Conservation (phyloP, 345 rosid species). For the Alliaria petiolata region DNA sequence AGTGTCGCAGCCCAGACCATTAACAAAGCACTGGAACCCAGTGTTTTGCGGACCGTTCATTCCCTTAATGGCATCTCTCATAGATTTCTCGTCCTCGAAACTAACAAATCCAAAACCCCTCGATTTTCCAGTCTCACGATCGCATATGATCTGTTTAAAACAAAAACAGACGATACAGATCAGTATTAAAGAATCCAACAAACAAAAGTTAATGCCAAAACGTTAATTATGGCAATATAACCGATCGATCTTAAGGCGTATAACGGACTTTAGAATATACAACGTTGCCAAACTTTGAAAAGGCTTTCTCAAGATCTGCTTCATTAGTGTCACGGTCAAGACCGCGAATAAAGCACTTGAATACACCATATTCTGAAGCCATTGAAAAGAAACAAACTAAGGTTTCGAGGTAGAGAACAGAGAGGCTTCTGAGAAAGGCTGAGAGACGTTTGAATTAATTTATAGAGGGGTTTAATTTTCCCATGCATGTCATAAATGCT, state of each 20-base stretch:
- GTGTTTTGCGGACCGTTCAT: no score
- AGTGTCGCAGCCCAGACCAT: no score
- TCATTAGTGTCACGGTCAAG: constrained; percentile 66
- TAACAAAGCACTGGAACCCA: no score
- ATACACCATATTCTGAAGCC: background rate
- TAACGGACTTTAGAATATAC: constrained; percentile 51
- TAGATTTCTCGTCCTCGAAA: background rate
- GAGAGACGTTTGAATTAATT: background rate
- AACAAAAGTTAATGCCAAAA: background rate
- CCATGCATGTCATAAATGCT: background rate
- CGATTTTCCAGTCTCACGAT: background rate
- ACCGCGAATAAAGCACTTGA: constrained; percentile 68
- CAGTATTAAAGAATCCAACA: background rate
- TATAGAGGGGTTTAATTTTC: background rate
- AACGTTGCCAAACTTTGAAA: constrained; percentile 53
- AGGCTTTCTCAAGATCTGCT: constrained; percentile 42
- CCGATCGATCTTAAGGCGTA: constrained; percentile 16
- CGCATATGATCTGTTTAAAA: background rate
- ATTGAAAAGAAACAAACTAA: no score
- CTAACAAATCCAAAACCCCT: background rate
- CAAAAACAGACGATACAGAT: background rate
- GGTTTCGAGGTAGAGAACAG: no score
- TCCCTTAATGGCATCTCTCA: background rate
- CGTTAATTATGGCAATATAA: constrained; percentile 10
- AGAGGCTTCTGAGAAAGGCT: background rate